Evolutionary conservation across 2,329 filamentous ascomycete genomes (phyloP).

Genomic region (Botrytis fabae): DNA sequence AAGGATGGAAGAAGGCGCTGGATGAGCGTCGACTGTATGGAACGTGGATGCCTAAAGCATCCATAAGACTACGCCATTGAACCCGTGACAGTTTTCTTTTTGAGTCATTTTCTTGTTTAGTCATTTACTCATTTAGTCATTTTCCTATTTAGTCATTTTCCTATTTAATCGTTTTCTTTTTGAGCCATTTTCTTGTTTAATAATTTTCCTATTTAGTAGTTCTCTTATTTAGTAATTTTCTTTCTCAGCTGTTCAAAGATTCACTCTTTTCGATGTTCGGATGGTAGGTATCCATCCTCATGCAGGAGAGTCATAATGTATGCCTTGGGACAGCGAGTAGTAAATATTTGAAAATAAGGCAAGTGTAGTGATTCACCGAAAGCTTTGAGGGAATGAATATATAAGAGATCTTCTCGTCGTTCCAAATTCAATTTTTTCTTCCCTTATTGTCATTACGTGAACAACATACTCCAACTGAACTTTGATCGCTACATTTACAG

Average conservation of each 20-base stretch:
- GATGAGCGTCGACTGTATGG: too few relatives aligned
- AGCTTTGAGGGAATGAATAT: not conserved
- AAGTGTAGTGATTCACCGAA: not conserved
- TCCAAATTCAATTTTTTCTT: not conserved
- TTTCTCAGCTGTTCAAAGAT: not conserved
- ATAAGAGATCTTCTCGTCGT: not conserved
- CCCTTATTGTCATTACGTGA: not conserved
- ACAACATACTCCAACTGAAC: not conserved
- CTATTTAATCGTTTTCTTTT: too few relatives aligned
- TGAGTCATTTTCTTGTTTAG: too few relatives aligned
- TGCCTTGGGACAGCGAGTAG: not conserved
- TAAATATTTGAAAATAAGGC: not conserved
- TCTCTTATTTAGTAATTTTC: not conserved
- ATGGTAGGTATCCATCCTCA: not conserved
- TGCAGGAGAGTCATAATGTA: too few relatives aligned
- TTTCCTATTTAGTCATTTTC: too few relatives aligned
- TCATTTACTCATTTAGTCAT: too few relatives aligned
- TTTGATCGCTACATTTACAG: not conserved
- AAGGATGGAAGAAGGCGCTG: too few relatives aligned
- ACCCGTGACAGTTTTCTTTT: too few relatives aligned
- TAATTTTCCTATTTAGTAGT: too few relatives aligned
- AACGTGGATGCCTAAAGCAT: too few relatives aligned
- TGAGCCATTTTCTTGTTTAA: too few relatives aligned
- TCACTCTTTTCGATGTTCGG: not conserved
- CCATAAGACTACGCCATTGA: too few relatives aligned